These are phyloP conservation scores for Telopea speciosissima DNA, from an alignment of 177 flowering plant genomes.

Conservation along the genomic window DNA sequence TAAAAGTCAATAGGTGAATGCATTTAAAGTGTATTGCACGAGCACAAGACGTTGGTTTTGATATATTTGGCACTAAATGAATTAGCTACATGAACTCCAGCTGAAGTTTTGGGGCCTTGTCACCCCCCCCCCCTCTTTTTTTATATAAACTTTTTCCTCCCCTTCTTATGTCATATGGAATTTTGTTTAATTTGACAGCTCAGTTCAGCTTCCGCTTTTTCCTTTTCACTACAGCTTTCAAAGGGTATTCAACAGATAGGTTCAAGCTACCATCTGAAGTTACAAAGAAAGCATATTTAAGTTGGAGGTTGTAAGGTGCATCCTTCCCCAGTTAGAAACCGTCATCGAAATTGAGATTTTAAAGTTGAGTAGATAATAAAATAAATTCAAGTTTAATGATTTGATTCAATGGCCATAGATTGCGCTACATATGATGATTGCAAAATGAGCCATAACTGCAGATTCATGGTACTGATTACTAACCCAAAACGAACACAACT, in stretches of 20 bases:
- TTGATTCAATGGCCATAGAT: not conserved
- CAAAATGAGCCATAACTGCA: not conserved
- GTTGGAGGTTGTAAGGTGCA: not conserved
- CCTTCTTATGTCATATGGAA: too few species aligned
- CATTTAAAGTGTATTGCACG: not conserved
- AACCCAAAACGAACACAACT: slow-evolving; percentile 64
- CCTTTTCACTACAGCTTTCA: too few species aligned
- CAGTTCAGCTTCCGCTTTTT: not conserved
- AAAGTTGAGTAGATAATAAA: not conserved
- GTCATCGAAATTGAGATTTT: not conserved
- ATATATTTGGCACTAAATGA: not conserved
- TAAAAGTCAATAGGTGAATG: too few species aligned
- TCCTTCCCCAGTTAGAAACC: not conserved
- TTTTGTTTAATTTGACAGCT: not conserved
- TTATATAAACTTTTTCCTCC: too few species aligned
- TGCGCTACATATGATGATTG: not conserved
- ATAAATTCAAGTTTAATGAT: not conserved
- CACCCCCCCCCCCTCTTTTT: too few species aligned
- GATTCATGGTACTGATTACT: slow-evolving; percentile 7
- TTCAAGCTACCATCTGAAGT: not conserved
- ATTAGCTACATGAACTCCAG: not conserved
- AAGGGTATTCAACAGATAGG: not conserved
- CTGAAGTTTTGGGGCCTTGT: not conserved
- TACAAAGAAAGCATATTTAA: not conserved
- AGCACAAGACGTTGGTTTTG: not conserved